Base-by-base conservation (phyloP, 495 filamentous ascomycete species). In the Gamarada debralockiae region DNA sequence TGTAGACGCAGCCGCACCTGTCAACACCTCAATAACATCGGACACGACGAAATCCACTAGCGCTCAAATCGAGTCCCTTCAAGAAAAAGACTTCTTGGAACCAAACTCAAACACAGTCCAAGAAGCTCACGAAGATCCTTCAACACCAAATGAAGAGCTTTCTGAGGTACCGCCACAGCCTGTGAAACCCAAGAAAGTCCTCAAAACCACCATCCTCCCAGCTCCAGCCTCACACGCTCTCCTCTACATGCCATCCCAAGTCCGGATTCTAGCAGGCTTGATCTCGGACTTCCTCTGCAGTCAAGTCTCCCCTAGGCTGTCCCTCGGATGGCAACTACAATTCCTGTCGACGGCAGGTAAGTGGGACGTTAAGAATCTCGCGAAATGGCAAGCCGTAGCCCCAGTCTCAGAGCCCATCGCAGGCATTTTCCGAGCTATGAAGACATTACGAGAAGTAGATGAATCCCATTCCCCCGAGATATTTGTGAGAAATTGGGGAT, bases 361-460 rank as follows among this genome's bases (percentile, higher is more conserved):
- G 71, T 97, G 92, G 92, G 92, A 96, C 64, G 89, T 97, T 52
- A 97, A 97, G 73, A 97, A 97, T 66, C 80, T 96, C 12, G 83
- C 76, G 50, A 97, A 97, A 60, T 97, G 92, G 92, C 76, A 86
- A 58, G 79, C 80, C 24, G 85, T 95, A 0, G 66, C 70, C 8
- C 85, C 91, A 1, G 87, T 96, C 18, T 93, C 89, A 1, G 74
- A 78, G 20, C 82, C 84, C 5, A 92, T 97, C 41, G 81, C 69
- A 3, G 80, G 83, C 24, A 73, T 87, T 14, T 95, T 96, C 65
- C 80, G 85, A 2, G 89, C 88, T 3, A 83, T 96, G 71, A 96
- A 96, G 69, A 95, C 90, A 46, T 77, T 95, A 3, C 81, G 90
- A 18, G 87, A 93, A 66, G 82, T 89, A 1, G 92, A 97, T 62